A percentile compares a stretch with the other conserved stretches of the same genome.
These are phyloP conservation scores for Mycena crocata DNA, from an alignment of 768 basidiomycete species.

Conservation along the genomic window DNA sequence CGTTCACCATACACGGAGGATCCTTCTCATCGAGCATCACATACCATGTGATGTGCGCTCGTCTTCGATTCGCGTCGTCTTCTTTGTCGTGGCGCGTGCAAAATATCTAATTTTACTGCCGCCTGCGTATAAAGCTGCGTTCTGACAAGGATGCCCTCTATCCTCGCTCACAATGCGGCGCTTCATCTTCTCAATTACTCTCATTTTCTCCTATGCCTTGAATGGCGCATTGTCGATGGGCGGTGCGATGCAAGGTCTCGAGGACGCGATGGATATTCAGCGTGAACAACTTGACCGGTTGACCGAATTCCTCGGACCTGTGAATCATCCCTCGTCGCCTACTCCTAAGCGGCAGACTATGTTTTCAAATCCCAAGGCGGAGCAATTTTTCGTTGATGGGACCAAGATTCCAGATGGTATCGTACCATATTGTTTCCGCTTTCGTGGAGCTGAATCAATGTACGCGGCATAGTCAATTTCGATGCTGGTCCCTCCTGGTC, in stretches of 20 bases:
- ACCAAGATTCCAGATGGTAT: constrained; percentile 58
- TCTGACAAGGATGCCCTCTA: background rate
- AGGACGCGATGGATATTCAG: constrained; percentile 58
- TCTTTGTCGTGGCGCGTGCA: constrained; percentile 17
- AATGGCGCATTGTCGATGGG: constrained; percentile 38
- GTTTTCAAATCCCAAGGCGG: constrained; percentile 71
- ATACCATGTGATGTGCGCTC: constrained; percentile 19
- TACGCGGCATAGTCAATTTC: constrained; percentile 59
- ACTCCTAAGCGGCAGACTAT: constrained; percentile 58
- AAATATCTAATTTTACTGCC: constrained; percentile 19
- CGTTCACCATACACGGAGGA: constrained; percentile 4
- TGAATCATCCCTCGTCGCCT: constrained; percentile 23
- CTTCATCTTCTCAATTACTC: constrained; percentile 19
- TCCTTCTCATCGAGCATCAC: background rate
- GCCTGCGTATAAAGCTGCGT: constrained; percentile 18
- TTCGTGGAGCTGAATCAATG: background rate
- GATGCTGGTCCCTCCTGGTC: constrained; percentile 79
- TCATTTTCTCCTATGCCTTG: constrained; percentile 20
- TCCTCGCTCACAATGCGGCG: constrained; percentile 25
- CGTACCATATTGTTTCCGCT: background rate
- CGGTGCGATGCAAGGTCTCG: constrained; percentile 51
- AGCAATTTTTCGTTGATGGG: constrained; percentile 60
- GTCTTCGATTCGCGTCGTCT: constrained; percentile 10
- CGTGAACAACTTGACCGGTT: constrained; percentile 57
- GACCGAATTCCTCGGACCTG: constrained; percentile 51